A percentile compares a stretch with the other conserved stretches of the same genome.
phyloP scores from a whole-genome alignment of 495 filamentous ascomycete species.

The Letharia columbiana region DNA sequence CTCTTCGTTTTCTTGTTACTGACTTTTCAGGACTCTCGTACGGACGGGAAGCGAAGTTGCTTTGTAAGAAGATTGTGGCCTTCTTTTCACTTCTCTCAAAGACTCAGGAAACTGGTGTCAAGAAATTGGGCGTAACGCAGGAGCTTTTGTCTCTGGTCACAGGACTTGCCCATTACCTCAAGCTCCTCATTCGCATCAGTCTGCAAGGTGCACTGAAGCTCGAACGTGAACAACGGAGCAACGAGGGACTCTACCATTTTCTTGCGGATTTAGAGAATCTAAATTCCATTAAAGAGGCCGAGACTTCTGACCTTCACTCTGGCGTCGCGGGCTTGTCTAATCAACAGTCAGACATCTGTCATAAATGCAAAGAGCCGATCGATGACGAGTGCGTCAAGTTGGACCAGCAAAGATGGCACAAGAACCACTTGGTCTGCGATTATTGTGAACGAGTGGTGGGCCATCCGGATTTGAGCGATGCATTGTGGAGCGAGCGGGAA shows the following conservation, averaged over 20 bases:
- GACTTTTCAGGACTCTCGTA: conserved; percentile 65
- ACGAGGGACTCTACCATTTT: conserved; percentile 70
- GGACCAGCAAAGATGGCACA: conserved; percentile 72
- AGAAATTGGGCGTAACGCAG: conserved; percentile 90
- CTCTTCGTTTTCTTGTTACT: conserved; percentile 2
- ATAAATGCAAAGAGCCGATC: conserved; percentile 71
- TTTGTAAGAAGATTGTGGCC: conserved; percentile 98
- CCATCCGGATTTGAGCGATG: conserved; percentile 47
- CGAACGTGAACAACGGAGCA: conserved; percentile 68
- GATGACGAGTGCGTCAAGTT: conserved; percentile 81
- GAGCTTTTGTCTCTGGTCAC: conserved; percentile 92
- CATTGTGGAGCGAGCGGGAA: conserved; percentile 55
- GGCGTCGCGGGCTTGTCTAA: conserved; percentile 69
- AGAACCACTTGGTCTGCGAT: conserved; percentile 66
- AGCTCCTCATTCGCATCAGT: conserved; percentile 94
- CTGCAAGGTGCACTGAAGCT: conserved; percentile 87
- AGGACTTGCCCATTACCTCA: conserved; percentile 94
- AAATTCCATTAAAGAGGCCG: conserved; percentile 61
- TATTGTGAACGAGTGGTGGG: conserved; percentile 68
- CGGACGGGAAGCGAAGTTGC: conserved; percentile 86
- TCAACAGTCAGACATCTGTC: conserved; percentile 72
- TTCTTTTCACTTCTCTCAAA: conserved; percentile 94
- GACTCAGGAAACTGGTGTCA: conserved; percentile 79
- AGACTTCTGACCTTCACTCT: conserved; percentile 61
- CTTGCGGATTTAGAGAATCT: conserved; percentile 69